Evolutionary conservation across 345 rosid species (phyloP).

Genomic region (Laguncularia racemosa): DNA sequence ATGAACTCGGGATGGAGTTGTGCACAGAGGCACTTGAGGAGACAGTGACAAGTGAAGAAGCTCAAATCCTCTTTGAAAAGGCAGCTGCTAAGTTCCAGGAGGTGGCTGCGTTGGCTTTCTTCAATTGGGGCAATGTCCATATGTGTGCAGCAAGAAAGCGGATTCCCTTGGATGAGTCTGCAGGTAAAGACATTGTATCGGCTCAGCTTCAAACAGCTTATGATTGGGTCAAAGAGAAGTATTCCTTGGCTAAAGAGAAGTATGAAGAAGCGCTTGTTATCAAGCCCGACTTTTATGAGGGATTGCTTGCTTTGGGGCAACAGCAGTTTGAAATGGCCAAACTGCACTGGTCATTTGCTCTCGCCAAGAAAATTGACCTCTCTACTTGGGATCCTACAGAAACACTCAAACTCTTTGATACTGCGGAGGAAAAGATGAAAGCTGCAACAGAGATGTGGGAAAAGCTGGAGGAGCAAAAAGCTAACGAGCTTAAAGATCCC

Average conservation of each 20-base stretch:
- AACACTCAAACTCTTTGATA: constrained; percentile 62
- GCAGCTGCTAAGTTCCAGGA: constrained; percentile 95
- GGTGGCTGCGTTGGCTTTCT: constrained; percentile 93
- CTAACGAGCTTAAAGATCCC: constrained; percentile 62
- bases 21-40: constrained; percentile 97
- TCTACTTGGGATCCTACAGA: constrained; percentile 69
- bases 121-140: constrained; percentile 98
- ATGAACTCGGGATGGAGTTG: constrained; percentile 98
- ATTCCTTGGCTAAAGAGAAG: constrained; percentile 72
- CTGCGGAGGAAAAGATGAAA: constrained; percentile 91
- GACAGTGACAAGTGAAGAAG: constrained; percentile 85
- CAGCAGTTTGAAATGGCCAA: constrained; percentile 99
- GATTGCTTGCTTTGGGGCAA: constrained; percentile 89
- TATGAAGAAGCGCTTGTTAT: constrained; percentile 73
- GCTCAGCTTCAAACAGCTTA: constrained; percentile 78
- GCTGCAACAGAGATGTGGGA: constrained; percentile 97
- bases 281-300: constrained; percentile 93
- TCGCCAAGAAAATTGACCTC: constrained; percentile 78
- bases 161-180: constrained; percentile 85
- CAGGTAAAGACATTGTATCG: constrained; percentile 55
- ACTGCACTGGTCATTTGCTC: constrained; percentile 83
- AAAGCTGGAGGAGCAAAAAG: constrained; percentile 82
- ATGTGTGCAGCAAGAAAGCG: constrained; percentile 98
- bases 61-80: constrained; percentile 79
- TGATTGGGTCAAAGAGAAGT: constrained; percentile 87